These are phyloP conservation scores for Primulina eburnea DNA, from an alignment of 257 asterid species.

Conservation along the genomic window DNA sequence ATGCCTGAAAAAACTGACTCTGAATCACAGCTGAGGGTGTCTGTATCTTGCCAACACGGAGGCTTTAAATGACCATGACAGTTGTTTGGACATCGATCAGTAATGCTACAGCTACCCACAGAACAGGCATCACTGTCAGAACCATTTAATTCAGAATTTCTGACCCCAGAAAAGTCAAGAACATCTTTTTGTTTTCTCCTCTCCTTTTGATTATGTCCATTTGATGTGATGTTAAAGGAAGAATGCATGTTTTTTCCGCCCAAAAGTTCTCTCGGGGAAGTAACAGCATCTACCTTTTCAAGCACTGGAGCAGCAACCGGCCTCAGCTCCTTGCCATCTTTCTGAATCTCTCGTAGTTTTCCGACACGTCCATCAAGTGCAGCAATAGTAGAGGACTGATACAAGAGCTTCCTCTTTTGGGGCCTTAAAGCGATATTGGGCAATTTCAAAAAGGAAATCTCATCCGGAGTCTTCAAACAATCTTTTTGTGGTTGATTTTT, in stretches of 20 bases:
- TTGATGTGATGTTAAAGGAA: constrained; percentile 42
- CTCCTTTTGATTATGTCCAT: constrained; percentile 46
- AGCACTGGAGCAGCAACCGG: constrained; percentile 29
- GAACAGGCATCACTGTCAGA: constrained; percentile 64
- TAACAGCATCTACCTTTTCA: constrained; percentile 70
- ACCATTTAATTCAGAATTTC: constrained; percentile 38
- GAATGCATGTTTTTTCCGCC: constrained; percentile 51
- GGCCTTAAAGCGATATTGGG: constrained; percentile 41
- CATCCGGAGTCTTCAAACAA: constrained; percentile 20
- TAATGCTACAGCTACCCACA: constrained; percentile 80
- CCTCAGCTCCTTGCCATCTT: constrained; percentile 36
- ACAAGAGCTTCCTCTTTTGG: constrained; percentile 47
- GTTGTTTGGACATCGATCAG: constrained; percentile 40
- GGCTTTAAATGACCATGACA: constrained; percentile 30
- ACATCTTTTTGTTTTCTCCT: constrained; percentile 32
- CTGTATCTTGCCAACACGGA: constrained; percentile 39
- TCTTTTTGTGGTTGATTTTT: constrained; percentile 28
- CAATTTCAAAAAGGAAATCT: constrained; percentile 35
- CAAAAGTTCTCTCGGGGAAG: constrained; percentile 49
- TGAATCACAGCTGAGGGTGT: constrained; percentile 50
- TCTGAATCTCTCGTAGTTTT: constrained; percentile 47
- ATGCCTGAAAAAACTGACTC: constrained; percentile 51
- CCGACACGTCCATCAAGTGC: constrained; percentile 38
- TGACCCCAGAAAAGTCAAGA: constrained; percentile 31
- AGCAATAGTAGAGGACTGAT: constrained; percentile 44